phyloP scores from a whole-genome alignment of 768 basidiomycete species.

The Myochromella boudieri region DNA sequence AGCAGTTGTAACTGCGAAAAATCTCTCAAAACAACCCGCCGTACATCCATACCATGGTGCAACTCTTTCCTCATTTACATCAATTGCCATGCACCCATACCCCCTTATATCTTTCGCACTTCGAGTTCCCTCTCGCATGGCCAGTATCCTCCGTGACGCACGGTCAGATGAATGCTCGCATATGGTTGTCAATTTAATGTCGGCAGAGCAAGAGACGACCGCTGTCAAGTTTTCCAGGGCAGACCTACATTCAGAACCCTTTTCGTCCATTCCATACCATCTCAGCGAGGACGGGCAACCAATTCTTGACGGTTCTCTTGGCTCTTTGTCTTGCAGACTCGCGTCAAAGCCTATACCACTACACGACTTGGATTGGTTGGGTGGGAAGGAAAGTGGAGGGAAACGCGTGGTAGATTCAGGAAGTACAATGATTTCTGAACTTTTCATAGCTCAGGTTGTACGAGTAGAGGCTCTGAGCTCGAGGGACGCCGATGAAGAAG shows the following conservation, averaged over 20 bases:
- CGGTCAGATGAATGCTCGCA: slow-evolving; percentile 33
- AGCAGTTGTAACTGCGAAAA: slow-evolving; percentile 75
- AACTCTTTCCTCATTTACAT: slow-evolving; percentile 91
- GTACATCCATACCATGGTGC: slow-evolving; percentile 70
- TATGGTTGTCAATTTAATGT: slow-evolving; percentile 82
- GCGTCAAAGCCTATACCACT: slow-evolving; percentile 62
- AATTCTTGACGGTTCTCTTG: slow-evolving; percentile 58
- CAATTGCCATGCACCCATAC: slow-evolving; percentile 85
- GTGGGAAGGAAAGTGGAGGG: slow-evolving; percentile 14
- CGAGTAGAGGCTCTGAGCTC: slow-evolving; percentile 44
- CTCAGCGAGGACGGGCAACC: slow-evolving; percentile 56
- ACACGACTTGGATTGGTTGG: slow-evolving; percentile 46
- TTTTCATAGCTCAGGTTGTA: slow-evolving; percentile 81
- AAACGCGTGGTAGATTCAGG: slow-evolving; percentile 11
- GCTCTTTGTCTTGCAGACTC: slow-evolving; percentile 72
- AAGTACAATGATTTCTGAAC: slow-evolving; percentile 48
- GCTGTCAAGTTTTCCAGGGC: slow-evolving; percentile 75
- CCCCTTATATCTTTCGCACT: slow-evolving; percentile 90
- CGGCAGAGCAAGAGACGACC: slow-evolving; percentile 57
- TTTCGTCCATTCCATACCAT: slow-evolving; percentile 29
- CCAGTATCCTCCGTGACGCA: slow-evolving; percentile 47
- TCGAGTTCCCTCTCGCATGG: slow-evolving; percentile 88
- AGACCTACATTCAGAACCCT: slow-evolving; percentile 65
- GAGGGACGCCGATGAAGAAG: slow-evolving; percentile 24
- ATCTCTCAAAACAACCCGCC: slow-evolving; percentile 38